phyloP scores from a whole-genome alignment of 352 stramenopile genomes.

The Phytophthora citricola region DNA sequence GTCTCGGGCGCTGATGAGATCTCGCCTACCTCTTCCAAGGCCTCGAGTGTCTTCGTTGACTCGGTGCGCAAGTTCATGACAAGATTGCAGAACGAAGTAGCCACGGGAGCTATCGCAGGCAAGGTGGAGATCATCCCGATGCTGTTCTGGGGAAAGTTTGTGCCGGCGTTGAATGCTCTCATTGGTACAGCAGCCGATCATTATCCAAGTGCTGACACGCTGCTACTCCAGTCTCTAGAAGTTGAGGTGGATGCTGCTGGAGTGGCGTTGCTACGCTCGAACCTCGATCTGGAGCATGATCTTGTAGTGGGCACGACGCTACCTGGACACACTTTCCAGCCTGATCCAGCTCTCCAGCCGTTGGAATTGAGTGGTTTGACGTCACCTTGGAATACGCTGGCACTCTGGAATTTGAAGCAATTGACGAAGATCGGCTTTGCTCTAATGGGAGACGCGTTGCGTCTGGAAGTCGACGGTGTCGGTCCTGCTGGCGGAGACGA shows the following conservation, averaged over 20 bases:
- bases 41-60: constrained; percentile 34
- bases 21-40: constrained; percentile 15
- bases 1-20: constrained; percentile 9
- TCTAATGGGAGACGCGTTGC: constrained; percentile 86
- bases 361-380: constrained; percentile 85
- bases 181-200: constrained; percentile 60
- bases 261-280: constrained; percentile 63
- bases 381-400: constrained; percentile 95
- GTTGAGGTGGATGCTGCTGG: constrained; percentile 56
- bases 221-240: constrained; percentile 93
- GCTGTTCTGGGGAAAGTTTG: constrained; percentile 93
- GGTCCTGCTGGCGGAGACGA: constrained; percentile 81
- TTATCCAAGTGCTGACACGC: constrained; percentile 49
- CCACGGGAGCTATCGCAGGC: constrained; percentile 2
- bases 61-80: constrained; percentile 47
- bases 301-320: constrained; percentile 91
- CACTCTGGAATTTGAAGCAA: constrained; percentile 93
- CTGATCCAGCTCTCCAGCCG: constrained; percentile 31
- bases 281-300: constrained; percentile 69
- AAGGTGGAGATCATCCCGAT: constrained; percentile 85
- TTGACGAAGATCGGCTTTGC: constrained; percentile 92
- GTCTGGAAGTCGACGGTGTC: constrained; percentile 33
- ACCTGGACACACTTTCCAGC: constrained; percentile 71
- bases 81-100: constrained; percentile 33
- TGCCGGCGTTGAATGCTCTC: constrained; percentile 94